Evolutionary conservation across 805 yeast species (phyloP).

Genomic region (Candida berthetii): DNA sequence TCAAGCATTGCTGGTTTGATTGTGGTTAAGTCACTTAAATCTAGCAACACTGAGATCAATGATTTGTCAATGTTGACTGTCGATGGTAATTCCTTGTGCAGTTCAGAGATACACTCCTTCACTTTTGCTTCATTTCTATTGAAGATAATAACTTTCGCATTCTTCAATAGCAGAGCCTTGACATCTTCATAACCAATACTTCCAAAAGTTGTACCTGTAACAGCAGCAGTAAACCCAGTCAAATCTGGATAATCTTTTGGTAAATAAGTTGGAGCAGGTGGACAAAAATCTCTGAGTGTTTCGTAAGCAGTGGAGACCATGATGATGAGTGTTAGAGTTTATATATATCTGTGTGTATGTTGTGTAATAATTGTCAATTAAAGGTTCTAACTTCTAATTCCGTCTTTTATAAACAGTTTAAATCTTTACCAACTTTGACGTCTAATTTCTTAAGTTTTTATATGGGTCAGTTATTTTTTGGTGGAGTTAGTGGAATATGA

Average conservation of each 20-base stretch:
- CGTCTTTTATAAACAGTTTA: too few species aligned
- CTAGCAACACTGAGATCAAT: constrained; percentile 21
- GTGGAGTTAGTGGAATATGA: too few species aligned
- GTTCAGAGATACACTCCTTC: constrained; percentile 18
- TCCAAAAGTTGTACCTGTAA: constrained; percentile 26
- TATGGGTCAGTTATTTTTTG: too few species aligned
- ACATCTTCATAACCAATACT: constrained; percentile 29
- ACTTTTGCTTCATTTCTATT: constrained; percentile 30
- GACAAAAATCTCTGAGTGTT: constrained; percentile 7
- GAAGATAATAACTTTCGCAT: constrained; percentile 29
- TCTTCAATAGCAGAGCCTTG: constrained; percentile 22
- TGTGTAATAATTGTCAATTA: too few species aligned
- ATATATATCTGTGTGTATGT: too few species aligned
- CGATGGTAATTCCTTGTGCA: constrained; percentile 18
- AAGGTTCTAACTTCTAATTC: too few species aligned
- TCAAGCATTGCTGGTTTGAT: constrained; percentile 30
- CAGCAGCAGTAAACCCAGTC: constrained; percentile 15
- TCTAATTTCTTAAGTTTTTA: too few species aligned
- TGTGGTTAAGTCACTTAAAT: constrained; percentile 34
- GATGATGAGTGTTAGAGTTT: too few species aligned
- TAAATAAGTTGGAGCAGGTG: constrained; percentile 17
- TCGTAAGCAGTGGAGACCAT: background rate
- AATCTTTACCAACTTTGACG: too few species aligned
- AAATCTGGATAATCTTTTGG: constrained; percentile 25
- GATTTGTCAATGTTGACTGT: constrained; percentile 13